A percentile compares a stretch with the other conserved stretches of the same genome.
phyloP scores from a whole-genome alignment of 2,329 filamentous ascomycete species.

The Xylariaceae sp. region DNA sequence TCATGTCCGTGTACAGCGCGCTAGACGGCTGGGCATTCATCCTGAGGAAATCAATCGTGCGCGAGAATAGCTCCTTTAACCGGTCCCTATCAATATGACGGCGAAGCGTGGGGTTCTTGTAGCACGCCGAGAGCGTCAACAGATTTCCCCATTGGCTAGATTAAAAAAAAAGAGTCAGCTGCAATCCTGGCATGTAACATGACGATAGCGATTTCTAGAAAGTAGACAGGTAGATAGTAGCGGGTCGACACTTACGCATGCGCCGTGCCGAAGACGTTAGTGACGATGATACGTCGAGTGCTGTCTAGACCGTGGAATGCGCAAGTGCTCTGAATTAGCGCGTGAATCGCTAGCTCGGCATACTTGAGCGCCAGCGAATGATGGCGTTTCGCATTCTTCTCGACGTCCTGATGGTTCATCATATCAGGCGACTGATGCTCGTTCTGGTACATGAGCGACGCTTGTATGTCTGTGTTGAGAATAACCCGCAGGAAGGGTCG shows the following conservation, averaged over 20 bases:
- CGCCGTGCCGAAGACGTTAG: slow-evolving; percentile 92
- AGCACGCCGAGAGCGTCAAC: slow-evolving; percentile 80
- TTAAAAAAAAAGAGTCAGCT: slow-evolving; percentile 1
- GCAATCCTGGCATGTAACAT: background rate
- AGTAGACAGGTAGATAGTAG: background rate
- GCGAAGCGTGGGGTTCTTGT: slow-evolving; percentile 58
- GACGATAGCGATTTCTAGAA: background rate
- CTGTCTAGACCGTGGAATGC: slow-evolving; percentile 65
- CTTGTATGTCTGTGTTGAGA: slow-evolving; percentile 36
- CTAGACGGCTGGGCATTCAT: slow-evolving; percentile 68
- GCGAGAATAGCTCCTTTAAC: slow-evolving; percentile 58
- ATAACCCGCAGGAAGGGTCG: slow-evolving; percentile 64
- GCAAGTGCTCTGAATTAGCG: slow-evolving; percentile 77
- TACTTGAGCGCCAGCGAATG: slow-evolving; percentile 46
- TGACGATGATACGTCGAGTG: slow-evolving; percentile 69
- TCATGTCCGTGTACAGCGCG: slow-evolving; percentile 66
- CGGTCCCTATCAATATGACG: slow-evolving; percentile 50
- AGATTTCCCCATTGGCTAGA: slow-evolving; percentile 92
- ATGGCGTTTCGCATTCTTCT: slow-evolving; percentile 20
- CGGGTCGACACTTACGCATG: slow-evolving; percentile 71
- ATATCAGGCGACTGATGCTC: slow-evolving; percentile 15
- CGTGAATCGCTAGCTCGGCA: slow-evolving; percentile 60
- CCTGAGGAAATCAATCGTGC: slow-evolving; percentile 72
- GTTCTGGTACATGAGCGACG: slow-evolving; percentile 21
- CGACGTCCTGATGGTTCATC: slow-evolving; percentile 11